Evolutionary conservation across 2,329 filamentous ascomycete genomes (phyloP).

Genomic region (Tolypocladium nubicola): DNA sequence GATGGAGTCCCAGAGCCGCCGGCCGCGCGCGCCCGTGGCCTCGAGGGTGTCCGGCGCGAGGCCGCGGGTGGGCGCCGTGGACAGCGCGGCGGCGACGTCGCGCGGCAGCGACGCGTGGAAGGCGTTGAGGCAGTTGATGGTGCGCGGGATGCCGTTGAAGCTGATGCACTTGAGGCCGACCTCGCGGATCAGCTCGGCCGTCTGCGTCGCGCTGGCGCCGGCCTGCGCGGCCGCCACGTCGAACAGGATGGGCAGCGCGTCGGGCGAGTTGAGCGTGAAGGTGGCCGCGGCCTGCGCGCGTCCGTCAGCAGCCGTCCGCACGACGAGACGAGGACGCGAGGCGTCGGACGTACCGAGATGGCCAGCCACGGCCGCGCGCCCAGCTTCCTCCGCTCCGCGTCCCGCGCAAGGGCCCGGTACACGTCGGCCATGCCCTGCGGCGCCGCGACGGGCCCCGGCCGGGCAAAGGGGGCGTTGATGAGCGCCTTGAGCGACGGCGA

Average conservation of each 20-base stretch:
- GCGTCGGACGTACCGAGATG: constrained; percentile 39
- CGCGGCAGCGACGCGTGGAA: constrained; percentile 55
- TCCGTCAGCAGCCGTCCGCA: neutral
- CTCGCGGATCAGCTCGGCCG: constrained; percentile 65
- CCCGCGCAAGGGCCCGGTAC: constrained; percentile 52
- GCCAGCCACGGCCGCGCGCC: constrained; percentile 56
- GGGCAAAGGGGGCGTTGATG: constrained; percentile 59
- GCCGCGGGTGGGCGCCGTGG: constrained; percentile 43
- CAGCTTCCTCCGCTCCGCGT: constrained; percentile 51
- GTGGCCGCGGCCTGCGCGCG: constrained; percentile 58
- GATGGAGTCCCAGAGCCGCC: constrained; percentile 62
- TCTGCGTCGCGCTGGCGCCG: constrained; percentile 23
- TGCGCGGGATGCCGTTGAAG: constrained; percentile 74
- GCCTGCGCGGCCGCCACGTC: constrained; percentile 28
- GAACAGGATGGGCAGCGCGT: constrained; percentile 57
- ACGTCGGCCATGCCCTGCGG: constrained; percentile 52
- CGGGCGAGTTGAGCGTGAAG: constrained; percentile 78
- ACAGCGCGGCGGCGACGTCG: constrained; percentile 41
- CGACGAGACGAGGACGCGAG: neutral
- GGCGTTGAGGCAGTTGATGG: constrained; percentile 70
- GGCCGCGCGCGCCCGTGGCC: constrained; percentile 46
- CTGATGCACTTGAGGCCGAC: constrained; percentile 68
- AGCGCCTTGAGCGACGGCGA: constrained; percentile 61
- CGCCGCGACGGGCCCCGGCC: constrained; percentile 54
- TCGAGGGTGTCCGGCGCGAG: constrained; percentile 43